A percentile compares a stretch with the other conserved stretches of the same genome.
Evolutionary conservation across 2,329 filamentous ascomycete genomes (phyloP).

Genomic region (Sordariomycetes sp.): DNA sequence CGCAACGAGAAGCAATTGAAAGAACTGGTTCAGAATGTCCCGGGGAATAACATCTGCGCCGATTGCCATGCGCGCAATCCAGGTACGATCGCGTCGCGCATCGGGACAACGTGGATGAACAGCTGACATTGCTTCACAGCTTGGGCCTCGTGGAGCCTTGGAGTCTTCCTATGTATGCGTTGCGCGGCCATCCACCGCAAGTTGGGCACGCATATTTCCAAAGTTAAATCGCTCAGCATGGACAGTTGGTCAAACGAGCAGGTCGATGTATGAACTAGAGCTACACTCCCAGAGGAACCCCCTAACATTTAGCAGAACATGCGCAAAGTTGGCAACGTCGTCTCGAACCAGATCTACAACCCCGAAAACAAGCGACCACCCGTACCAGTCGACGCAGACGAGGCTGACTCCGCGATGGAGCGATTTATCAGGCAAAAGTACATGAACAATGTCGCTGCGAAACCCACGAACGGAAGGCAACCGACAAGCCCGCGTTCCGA

Average conservation of each 20-base stretch:
- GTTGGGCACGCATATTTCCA: slow-evolving; percentile 93
- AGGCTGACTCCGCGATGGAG: slow-evolving; percentile 91
- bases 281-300: neutral
- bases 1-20: slow-evolving; percentile 90
- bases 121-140: slow-evolving; percentile 36
- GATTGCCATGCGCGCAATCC: slow-evolving; percentile 90
- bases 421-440: slow-evolving; percentile 94
- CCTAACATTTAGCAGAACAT: slow-evolving; percentile 56
- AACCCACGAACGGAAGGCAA: slow-evolving; percentile 18
- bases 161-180: slow-evolving; percentile 95
- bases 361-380: slow-evolving; percentile 73
- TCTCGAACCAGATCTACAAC: slow-evolving; percentile 85
- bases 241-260: slow-evolving; percentile 95
- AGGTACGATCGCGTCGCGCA: slow-evolving; percentile 46
- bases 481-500: slow-evolving; percentile 41
- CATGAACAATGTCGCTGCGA: slow-evolving; percentile 43
- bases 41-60: slow-evolving; percentile 89
- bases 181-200: slow-evolving; percentile 94
- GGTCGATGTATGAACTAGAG: slow-evolving; percentile 60
- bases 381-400: slow-evolving; percentile 82
- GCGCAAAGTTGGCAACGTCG: slow-evolving; percentile 80
- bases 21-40: slow-evolving; percentile 72
- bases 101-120: neutral
- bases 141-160: slow-evolving; percentile 96
- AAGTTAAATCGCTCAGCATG: slow-evolving; percentile 98